phyloP scores from a whole-genome alignment of 345 rosid genomes.

The Eucalyptus tenuipes region DNA sequence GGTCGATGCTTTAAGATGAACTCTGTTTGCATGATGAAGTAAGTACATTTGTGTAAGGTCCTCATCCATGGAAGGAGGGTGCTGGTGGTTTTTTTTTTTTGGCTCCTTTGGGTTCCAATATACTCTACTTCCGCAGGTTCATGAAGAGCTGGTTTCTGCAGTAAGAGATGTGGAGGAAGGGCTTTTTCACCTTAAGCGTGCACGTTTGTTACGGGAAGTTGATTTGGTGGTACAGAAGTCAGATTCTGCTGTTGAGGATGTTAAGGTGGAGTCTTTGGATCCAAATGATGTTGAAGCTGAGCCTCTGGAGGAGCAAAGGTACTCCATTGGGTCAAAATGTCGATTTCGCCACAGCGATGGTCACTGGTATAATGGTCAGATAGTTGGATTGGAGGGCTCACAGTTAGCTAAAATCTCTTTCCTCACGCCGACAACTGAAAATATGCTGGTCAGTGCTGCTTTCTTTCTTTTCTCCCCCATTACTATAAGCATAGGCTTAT shows the following conservation, averaged over 20 bases:
- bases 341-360: slow-evolving; percentile 68
- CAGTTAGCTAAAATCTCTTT: slow-evolving; percentile 61
- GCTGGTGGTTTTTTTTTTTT: neutral
- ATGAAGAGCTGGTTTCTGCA: slow-evolving; percentile 55
- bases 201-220: slow-evolving; percentile 59
- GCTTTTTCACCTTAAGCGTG: slow-evolving; percentile 62
- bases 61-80: neutral
- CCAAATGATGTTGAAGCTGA: slow-evolving; percentile 38
- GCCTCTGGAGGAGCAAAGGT: slow-evolving; percentile 27
- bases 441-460: slow-evolving; percentile 54
- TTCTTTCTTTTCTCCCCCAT: neutral
- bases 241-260: slow-evolving; percentile 12
- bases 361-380: slow-evolving; percentile 84
- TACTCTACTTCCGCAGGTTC: slow-evolving; percentile 29
- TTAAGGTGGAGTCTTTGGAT: slow-evolving; percentile 37
- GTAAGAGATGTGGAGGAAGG: slow-evolving; percentile 77
- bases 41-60: neutral
- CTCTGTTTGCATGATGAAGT: neutral
- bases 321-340: slow-evolving; percentile 58
- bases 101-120: no score
- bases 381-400: slow-evolving; percentile 44
- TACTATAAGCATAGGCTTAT: neutral
- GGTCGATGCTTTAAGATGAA: neutral
- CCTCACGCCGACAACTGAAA: slow-evolving; percentile 79
- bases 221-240: slow-evolving; percentile 25